phyloP scores from a whole-genome alignment of 176 grass and related monocot species.

The Hyparrhenia diplandra region DNA sequence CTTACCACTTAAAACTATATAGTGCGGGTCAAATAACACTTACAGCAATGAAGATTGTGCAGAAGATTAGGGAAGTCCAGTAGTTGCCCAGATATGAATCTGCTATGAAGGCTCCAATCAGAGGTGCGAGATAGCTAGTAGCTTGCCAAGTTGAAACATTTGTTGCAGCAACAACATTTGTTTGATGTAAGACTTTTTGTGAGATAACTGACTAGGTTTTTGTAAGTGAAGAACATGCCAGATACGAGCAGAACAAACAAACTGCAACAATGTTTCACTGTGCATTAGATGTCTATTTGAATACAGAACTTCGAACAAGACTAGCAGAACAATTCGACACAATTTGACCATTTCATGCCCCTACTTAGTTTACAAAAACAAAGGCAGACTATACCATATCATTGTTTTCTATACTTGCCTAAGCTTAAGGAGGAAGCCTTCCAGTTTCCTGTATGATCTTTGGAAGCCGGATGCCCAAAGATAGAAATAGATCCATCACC shows the following conservation, averaged over 20 bases:
- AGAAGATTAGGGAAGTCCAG: slow-evolving; percentile 55
- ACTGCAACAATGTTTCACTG: slow-evolving; percentile 28
- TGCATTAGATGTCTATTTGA: neutral
- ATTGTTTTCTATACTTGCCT: slow-evolving; percentile 13
- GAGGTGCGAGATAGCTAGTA: slow-evolving; percentile 39
- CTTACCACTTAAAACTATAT: too few species aligned
- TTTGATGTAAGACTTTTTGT: slow-evolving; percentile 53
- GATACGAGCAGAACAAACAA: slow-evolving; percentile 44
- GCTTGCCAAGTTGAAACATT: slow-evolving; percentile 50
- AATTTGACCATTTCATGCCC: neutral
- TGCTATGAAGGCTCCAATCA: slow-evolving; percentile 72
- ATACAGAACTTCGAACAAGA: neutral
- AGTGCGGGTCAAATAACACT: slow-evolving; percentile 17
- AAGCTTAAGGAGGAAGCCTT: slow-evolving; percentile 48
- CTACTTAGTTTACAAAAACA: neutral
- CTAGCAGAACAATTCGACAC: neutral
- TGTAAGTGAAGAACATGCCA: slow-evolving; percentile 44
- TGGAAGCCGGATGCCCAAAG: slow-evolving; percentile 39
- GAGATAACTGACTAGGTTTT: slow-evolving; percentile 61
- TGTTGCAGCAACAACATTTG: slow-evolving; percentile 54
- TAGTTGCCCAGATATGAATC: slow-evolving; percentile 79
- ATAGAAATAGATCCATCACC: slow-evolving; percentile 56
- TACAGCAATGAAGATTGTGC: slow-evolving; percentile 56
- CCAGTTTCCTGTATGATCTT: slow-evolving; percentile 55
- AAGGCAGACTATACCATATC: neutral